A percentile compares a stretch with the other conserved stretches of the same genome.
These are phyloP conservation scores for Mucor circinelloides DNA, from an alignment of 371 early-diverging fungal genomes.

Conservation along the genomic window DNA sequence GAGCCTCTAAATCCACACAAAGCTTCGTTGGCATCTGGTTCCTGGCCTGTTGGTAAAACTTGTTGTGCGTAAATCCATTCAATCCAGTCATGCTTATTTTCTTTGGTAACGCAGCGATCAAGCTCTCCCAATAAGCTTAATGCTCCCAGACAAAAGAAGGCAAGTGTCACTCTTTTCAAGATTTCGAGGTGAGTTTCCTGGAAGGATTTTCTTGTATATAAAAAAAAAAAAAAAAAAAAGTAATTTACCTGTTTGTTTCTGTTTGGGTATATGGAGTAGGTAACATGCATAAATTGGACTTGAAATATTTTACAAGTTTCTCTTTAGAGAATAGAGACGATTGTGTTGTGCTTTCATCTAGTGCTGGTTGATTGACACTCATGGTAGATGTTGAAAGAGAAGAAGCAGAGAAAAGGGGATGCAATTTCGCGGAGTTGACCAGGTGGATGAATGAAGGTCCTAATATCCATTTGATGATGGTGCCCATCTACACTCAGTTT, in stretches of 20 bases:
- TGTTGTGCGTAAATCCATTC: slow-evolving; percentile 98
- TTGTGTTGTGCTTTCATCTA: background rate
- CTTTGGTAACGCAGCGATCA: slow-evolving; percentile 51
- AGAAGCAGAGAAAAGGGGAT: background rate
- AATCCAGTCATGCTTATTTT: slow-evolving; percentile 72
- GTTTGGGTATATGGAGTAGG: slow-evolving; percentile 72
- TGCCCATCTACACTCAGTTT: too few species aligned
- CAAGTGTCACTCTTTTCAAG: slow-evolving; percentile 77
- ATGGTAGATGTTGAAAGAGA: background rate
- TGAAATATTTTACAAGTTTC: slow-evolving; percentile 75
- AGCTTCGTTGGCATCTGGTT: slow-evolving; percentile 33
- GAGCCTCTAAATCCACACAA: slow-evolving; percentile 72
- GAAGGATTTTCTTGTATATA: background rate
- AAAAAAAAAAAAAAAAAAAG: too few species aligned
- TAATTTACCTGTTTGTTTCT: slow-evolving; percentile 77
- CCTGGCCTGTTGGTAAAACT: slow-evolving; percentile 47
- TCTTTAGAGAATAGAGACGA: slow-evolving; percentile 23
- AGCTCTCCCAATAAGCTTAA: slow-evolving; percentile 78
- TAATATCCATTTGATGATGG: too few species aligned
- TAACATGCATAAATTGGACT: slow-evolving; percentile 69
- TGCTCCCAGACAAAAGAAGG: slow-evolving; percentile 79
- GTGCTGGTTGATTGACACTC: background rate
- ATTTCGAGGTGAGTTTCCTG: background rate
- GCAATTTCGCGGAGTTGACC: background rate
- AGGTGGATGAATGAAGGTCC: background rate